Conservation (phyloP, 805 yeast species). For the Yueomyces sp. region DNA sequence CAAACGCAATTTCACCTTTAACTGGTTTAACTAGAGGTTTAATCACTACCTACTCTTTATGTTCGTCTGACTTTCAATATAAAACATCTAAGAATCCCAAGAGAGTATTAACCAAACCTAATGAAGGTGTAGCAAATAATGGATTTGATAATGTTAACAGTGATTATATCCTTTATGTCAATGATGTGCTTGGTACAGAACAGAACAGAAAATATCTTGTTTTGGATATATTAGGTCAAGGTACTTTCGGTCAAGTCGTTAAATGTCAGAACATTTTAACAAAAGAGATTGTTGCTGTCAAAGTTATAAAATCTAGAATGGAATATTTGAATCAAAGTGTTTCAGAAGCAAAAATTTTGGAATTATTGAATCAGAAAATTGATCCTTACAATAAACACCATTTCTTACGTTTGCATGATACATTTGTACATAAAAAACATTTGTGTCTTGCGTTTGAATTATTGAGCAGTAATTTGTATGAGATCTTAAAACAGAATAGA, state of each 20-base stretch:
- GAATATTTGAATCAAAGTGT: constrained; percentile 85
- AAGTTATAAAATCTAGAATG: constrained; percentile 84
- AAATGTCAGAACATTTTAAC: constrained; percentile 65
- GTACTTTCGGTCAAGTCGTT: constrained; percentile 97
- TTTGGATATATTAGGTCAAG: constrained; percentile 84
- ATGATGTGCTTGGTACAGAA: constrained; percentile 72
- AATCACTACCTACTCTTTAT: constrained; percentile 68
- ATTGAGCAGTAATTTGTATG: constrained; percentile 77
- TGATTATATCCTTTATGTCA: constrained; percentile 87
- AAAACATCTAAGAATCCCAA: constrained; percentile 78
- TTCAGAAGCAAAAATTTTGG: constrained; percentile 79
- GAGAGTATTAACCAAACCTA: constrained; percentile 84
- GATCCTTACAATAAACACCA: constrained; percentile 63
- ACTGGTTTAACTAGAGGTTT: constrained; percentile 66
- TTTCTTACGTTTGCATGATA: constrained; percentile 68
- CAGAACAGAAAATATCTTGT: constrained; percentile 73
- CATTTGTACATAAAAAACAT: constrained; percentile 85
- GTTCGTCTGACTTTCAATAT: constrained; percentile 77
- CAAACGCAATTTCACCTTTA: constrained; percentile 62
- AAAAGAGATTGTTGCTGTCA: constrained; percentile 85
- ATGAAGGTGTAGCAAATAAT: constrained; percentile 65
- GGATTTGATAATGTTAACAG: constrained; percentile 81
- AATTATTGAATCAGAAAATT: constrained; percentile 57
- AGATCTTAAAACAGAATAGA: constrained; percentile 81
- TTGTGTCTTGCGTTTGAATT: constrained; percentile 86